Evolutionary conservation across 805 yeast species (phyloP), one percentile per base, ranked within the genome.

Genomic region (Metschnikowia henanensis): DNA sequence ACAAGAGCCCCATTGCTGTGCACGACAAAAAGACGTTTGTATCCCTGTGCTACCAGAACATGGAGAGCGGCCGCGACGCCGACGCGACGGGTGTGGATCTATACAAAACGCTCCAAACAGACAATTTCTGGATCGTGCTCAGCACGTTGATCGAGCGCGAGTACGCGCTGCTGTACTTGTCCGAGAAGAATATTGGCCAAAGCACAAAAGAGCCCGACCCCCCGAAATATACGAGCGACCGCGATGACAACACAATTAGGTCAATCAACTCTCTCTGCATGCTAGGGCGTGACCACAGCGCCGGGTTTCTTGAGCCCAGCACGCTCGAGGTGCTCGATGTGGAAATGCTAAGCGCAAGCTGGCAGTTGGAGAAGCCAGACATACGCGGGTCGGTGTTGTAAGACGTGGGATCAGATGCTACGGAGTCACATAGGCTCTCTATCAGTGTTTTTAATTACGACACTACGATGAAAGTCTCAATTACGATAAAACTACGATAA

Each of bases 41-140:
- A 9, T 18, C 31, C 3, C 32, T 18, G n/a, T 35, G 52, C 39
- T 53, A 53, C 41, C 37, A 32, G 19, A 42, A 41, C 39, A 28
- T 39, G 18, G 25, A 25, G 12, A 37, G 38, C 16, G 39, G 49
- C 8, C 43, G 41, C 32, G 57, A 53, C 30, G 32, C 34, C 4
- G 37, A 41, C n/a, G 30, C 49, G 13, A 25, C 16, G 9, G 52
- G 55, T 2, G 19, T 21, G 4, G 55, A 53, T 36, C 45, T 53
- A 41, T 43, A 43, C 31, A 51, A 47, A 17, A 49, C 55, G 6
- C 30, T 53, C 3, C 57, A 53, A 25, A 49, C 57, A 3, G 57
- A 53, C 37, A 51, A 51, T 21, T 51, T 51, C 35, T 53, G 57
- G 57, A 43, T 53, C 15, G 35, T 43, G 23, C 34, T 43, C 30